Conservation (phyloP, 139 green algal species). For the Chlorella sp. region DNA sequence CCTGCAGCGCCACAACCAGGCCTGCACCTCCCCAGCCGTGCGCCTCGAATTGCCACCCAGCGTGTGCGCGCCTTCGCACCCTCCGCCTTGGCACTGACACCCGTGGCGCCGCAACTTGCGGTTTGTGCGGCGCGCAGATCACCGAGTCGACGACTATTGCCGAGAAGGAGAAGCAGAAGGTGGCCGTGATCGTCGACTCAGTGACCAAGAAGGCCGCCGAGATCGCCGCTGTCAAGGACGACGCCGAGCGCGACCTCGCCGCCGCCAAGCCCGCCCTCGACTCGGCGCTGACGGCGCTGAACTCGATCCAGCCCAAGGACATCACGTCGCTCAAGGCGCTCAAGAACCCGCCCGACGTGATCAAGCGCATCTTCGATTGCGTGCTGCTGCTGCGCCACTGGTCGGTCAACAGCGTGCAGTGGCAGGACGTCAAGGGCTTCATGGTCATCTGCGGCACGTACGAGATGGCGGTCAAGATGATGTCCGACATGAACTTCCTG, state of each 20-base stretch:
- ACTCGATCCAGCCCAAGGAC: conserved; percentile 81
- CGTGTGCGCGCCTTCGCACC: too few relatives aligned
- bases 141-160: conserved; percentile 79
- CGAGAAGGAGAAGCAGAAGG: conserved; percentile 86
- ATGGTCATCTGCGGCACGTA: conserved; percentile 81
- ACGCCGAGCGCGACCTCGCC: conserved; percentile 83
- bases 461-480: conserved; percentile 85
- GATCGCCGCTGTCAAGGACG: conserved; percentile 62
- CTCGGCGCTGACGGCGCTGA: conserved; percentile 76
- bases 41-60: too few relatives aligned
- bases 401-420: conserved; percentile 33
- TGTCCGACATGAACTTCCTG: conserved; percentile 89
- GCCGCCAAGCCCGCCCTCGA: conserved; percentile 90
- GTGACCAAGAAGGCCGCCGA: conserved; percentile 59
- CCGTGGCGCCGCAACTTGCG: too few relatives aligned
- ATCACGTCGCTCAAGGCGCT: conserved; percentile 86
- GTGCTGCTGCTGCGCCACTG: conserved; percentile 78
- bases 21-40: too few relatives aligned
- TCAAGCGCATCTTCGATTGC: conserved; percentile 95
- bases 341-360: conserved; percentile 90
- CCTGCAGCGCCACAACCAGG: too few relatives aligned
- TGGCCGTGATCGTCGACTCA: conserved; percentile 79
- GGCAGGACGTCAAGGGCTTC: conserved; percentile 75
- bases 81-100: too few relatives aligned
- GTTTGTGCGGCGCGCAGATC: too few relatives aligned